These are phyloP conservation scores for Cercophora sp. DNA, from an alignment of 495 filamentous ascomycete species.

Conservation along the genomic window DNA sequence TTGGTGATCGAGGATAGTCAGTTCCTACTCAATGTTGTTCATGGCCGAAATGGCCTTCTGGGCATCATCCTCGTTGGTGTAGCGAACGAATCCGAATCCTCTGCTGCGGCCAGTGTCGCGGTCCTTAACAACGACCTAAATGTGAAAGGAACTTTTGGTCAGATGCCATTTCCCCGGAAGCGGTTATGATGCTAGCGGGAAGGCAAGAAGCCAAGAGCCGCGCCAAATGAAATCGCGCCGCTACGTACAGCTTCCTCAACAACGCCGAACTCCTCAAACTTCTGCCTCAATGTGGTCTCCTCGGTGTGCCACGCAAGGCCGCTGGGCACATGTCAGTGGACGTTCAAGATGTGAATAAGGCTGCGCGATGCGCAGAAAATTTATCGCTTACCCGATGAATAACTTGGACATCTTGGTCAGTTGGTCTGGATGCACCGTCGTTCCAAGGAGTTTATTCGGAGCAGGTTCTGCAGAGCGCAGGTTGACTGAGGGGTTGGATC, in stretches of 20 bases:
- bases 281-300: slow-evolving; percentile 71
- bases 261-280: slow-evolving; percentile 83
- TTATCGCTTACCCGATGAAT: slow-evolving; percentile 73
- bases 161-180: slow-evolving; percentile 9
- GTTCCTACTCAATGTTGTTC: slow-evolving; percentile 88
- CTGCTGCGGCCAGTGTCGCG: slow-evolving; percentile 93
- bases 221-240: slow-evolving; percentile 13
- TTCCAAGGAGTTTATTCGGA: too few relatives aligned
- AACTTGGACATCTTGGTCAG: slow-evolving; percentile 71
- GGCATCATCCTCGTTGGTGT: slow-evolving; percentile 74
- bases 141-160: slow-evolving; percentile 13
- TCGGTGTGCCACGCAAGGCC: slow-evolving; percentile 98
- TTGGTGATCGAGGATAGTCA: not conserved
- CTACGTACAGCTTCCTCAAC: slow-evolving; percentile 91
- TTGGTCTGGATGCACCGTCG: too few relatives aligned
- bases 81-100: slow-evolving; percentile 96
- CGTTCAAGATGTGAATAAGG: not conserved
- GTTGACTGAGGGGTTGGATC: not conserved
- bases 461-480: too few relatives aligned
- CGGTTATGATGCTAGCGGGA: not conserved
- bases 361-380: not conserved
- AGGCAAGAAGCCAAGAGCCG: not conserved
- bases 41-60: slow-evolving; percentile 74
- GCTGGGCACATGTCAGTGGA: slow-evolving; percentile 43
- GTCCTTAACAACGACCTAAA: slow-evolving; percentile 93